Conservation (phyloP, 192 early-diverging fungal species). For the Paraglomus brasilianum region DNA sequence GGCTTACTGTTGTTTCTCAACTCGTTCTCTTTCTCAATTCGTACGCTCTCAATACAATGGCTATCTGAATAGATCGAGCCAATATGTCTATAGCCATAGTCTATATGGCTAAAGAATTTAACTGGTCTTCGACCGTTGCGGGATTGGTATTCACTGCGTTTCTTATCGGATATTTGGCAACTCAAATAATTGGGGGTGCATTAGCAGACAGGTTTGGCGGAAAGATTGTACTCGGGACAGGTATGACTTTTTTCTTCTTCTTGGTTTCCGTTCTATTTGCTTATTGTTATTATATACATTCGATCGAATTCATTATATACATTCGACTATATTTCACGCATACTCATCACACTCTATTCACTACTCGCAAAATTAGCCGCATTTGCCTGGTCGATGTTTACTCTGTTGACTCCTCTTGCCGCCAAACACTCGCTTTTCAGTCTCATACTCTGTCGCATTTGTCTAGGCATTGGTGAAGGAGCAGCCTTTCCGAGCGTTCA, state of each 20-base stretch:
- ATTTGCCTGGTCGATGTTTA: slow-evolving; percentile 35
- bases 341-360: background rate
- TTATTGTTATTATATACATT: background rate
- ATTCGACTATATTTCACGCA: background rate
- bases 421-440: slow-evolving; percentile 25
- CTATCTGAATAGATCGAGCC: slow-evolving; percentile 35
- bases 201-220: slow-evolving; percentile 42
- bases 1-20: background rate
- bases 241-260: too few species aligned
- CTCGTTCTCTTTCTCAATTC: background rate
- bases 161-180: slow-evolving; percentile 40
- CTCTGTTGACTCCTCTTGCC: slow-evolving; percentile 33
- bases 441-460: slow-evolving; percentile 34
- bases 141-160: slow-evolving; percentile 39
- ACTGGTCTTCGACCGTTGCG: slow-evolving; percentile 33
- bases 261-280: background rate
- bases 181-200: slow-evolving; percentile 39
- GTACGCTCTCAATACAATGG: background rate
- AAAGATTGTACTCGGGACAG: slow-evolving; percentile 36
- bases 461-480: slow-evolving; percentile 41
- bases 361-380: too few species aligned
- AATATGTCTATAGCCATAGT: slow-evolving; percentile 45
- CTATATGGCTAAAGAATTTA: slow-evolving; percentile 37
- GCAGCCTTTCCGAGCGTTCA: slow-evolving; percentile 39
- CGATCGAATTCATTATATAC: background rate